Base-by-base conservation (phyloP, 768 basidiomycete genomes). In the Boletus reticuloceps region DNA sequence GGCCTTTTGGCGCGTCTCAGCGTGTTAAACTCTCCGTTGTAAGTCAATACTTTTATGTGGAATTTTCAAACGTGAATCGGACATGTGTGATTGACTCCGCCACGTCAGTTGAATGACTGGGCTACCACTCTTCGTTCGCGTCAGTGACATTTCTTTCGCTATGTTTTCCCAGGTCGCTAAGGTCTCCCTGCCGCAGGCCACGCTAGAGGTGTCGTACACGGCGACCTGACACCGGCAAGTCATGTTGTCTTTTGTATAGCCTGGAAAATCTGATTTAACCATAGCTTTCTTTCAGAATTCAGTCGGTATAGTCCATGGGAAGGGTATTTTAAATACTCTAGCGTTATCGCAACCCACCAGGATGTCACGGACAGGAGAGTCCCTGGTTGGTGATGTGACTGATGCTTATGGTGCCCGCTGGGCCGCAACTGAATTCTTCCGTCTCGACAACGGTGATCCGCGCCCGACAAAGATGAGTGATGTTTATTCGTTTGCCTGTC, bases 401-500 rank as follows among this genome's bases (percentile, higher is more conserved):
- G 29, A 29, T 8, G 29, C 51, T 39, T 27, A 39, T 6, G 4
- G 46, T 29, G 59, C 53, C 34, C 59, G 59, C 32, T 60, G 59
- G 59, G 47, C 53, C 6, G 59, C 59, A 17, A n/a, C 50, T 6
- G 59, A 60, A 12, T 25, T 60, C 14, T 60, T 60, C 47, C 16
- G 17, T 5, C 14, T 51, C 2, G 50, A 60, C 2, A 3, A 32
- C 7, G 34, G 20, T n/a, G 17, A 48, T 44, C 31, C 27, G 20
- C 13, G 1, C 2, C 53, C 58, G 13, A 60, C 59, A 19, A 49
- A 27, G 29, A 60, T 60, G 59, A 51, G 58, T 8, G 59, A 60
- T 8, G 43, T 60, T 20, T 60, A 60, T 25, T 60, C 59, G 6
- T 60, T 60, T 12, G 58, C 34, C 11, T 60, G 59, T 17, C 53